Evolutionary conservation across 116 monocot genomes (phyloP), one percentile per base, ranked within the genome.

Genomic region (Iris pallida): DNA sequence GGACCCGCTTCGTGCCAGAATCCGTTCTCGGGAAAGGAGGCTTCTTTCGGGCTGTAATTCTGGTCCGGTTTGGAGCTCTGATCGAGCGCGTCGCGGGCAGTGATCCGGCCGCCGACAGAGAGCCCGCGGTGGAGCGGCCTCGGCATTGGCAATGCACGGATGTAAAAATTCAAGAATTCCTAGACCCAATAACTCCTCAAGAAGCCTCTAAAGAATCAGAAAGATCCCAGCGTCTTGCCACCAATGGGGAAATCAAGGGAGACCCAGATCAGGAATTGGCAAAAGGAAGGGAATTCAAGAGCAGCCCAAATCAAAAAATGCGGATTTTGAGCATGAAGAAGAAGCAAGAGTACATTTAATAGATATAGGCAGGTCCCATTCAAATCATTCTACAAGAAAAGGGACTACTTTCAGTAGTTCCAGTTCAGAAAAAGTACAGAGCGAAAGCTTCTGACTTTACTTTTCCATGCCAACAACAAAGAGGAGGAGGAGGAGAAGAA

Each of bases 91-190:
- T 2, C 49, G 13, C 13, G 7, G 49, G 7, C 13, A 51, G 49
- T 51, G 13, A 51, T 51, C 49, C 49, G 49, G 19, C 16, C 60
- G 41, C 60, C 40, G 40, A 20, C 20, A 9, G 19, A 20, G 19
- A 60, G 60, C 11, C 60, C 60, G 6, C 60, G 18, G 18, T 60
- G 41, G 20, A 60, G 18, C 13, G 60, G 60, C 60, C 60, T 20
- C 20, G 60, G 5, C 60, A 60, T 60, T 13, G 7, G 49, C 30
- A 30, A 30, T 30, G 3, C 3, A 30, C 30, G 3, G 30, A 30
- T 30, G 30, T 30, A 30, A 30, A 30, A 30, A 30, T 30, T 30
- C 30, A 30, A 30, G 30, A 30, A 30, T 30, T 30, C 30, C 30
- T 30, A 30, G 3, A 3, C 0, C 30, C 30, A 30, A 30, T 30